Evolutionary conservation across 75 land plant genomes (phyloP).

Genomic region (Azolla pinnata): DNA sequence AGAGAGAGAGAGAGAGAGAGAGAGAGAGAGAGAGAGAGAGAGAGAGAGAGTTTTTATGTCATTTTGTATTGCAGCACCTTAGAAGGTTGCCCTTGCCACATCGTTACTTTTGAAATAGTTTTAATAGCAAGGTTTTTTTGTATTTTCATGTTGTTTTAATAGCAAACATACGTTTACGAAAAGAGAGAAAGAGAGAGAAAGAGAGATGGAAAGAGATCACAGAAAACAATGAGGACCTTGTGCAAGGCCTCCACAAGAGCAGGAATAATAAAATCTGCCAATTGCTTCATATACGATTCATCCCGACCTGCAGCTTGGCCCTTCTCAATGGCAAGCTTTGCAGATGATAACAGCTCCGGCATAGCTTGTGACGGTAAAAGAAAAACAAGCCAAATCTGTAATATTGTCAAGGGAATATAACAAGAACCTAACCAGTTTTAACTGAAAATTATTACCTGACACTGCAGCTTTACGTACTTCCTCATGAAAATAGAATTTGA

Average conservation of each 20-base stretch:
- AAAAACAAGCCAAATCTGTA: slow-evolving; percentile 2
- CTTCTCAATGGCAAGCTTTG: slow-evolving; percentile 90
- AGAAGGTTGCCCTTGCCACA: too few species aligned
- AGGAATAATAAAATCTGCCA: slow-evolving; percentile 82
- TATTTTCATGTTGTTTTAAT: too few species aligned
- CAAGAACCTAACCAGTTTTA: background rate
- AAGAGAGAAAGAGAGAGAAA: too few species aligned
- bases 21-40: too few species aligned
- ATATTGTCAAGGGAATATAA: background rate
- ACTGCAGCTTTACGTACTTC: slow-evolving; percentile 99
- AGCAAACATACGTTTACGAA: too few species aligned
- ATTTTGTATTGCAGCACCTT: too few species aligned
- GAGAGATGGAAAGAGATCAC: too few species aligned
- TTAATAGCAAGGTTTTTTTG: too few species aligned
- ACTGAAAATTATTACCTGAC: slow-evolving; percentile 46
- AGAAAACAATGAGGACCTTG: slow-evolving; percentile 47
- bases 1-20: too few species aligned
- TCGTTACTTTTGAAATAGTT: too few species aligned
- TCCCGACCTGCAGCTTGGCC: slow-evolving; percentile 77
- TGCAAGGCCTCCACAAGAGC: slow-evolving; percentile 90
- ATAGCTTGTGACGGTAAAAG: slow-evolving; percentile 48
- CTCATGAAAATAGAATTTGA: slow-evolving; percentile 98
- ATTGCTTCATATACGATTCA: slow-evolving; percentile 83
- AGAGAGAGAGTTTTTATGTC: too few species aligned
- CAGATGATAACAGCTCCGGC: slow-evolving; percentile 90